Evolutionary conservation across 345 rosid genomes (phyloP).

Genomic region (Ricinus communis): DNA sequence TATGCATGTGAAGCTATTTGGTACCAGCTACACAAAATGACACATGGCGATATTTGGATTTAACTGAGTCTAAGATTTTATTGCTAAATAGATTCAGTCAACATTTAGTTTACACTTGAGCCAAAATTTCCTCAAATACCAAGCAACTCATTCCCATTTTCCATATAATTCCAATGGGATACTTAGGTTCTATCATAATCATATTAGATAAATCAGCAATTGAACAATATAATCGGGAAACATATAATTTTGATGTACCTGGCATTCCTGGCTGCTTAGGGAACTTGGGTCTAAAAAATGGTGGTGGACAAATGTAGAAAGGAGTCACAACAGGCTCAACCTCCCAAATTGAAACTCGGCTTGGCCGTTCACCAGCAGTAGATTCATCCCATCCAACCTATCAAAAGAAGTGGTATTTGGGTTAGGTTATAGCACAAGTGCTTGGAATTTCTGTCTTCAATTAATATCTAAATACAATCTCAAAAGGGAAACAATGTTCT

Average conservation of each 20-base stretch:
- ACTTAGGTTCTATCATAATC: not conserved
- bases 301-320: slow-evolving; percentile 95
- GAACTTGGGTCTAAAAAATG: slow-evolving; percentile 88
- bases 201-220: not conserved
- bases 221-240: not conserved
- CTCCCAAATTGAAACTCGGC: slow-evolving; percentile 94
- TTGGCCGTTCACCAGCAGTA: slow-evolving; percentile 83
- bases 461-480: not conserved
- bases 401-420: slow-evolving; percentile 14
- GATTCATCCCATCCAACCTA: slow-evolving; percentile 99
- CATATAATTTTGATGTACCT: slow-evolving; percentile 38
- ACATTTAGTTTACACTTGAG: not conserved
- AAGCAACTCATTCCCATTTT: not conserved
- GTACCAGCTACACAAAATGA: not conserved
- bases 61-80: not conserved
- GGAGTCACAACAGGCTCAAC: slow-evolving; percentile 90
- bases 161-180: not conserved
- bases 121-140: not conserved
- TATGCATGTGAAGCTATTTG: not conserved
- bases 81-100: not conserved
- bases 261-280: slow-evolving; percentile 88
- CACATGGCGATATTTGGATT: not conserved
- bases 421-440: not conserved
- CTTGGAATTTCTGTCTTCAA: not conserved
- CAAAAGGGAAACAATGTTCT: not conserved